Evolutionary conservation across 257 asterid species (phyloP).

Genomic region (Lithospermum erythrorhizon): DNA sequence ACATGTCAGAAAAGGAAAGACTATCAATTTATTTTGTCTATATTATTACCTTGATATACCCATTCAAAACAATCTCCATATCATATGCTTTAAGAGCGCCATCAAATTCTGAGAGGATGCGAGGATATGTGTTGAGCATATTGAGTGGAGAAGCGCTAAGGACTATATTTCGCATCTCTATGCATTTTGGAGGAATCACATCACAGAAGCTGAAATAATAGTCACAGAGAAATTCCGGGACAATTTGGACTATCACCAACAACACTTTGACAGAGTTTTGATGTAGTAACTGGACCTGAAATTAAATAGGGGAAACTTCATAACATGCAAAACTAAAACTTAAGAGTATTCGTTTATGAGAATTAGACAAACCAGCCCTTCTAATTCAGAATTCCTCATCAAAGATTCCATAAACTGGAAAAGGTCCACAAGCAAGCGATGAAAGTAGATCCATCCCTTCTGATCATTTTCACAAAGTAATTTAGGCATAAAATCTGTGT

Average conservation of each 20-base stretch:
- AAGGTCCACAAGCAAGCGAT: constrained; percentile 72
- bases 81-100: constrained; percentile 76
- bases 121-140: too few species aligned
- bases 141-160: constrained; percentile 98
- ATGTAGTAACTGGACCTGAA: constrained; percentile 71
- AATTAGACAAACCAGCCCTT: constrained; percentile 55
- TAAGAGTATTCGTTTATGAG: background rate
- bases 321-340: constrained; percentile 11
- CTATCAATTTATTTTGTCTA: too few species aligned
- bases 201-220: constrained; percentile 99
- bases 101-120: constrained; percentile 91
- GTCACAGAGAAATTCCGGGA: constrained; percentile 95
- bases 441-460: constrained; percentile 94
- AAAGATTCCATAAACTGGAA: constrained; percentile 97
- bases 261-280: constrained; percentile 86
- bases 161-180: constrained; percentile 88
- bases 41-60: constrained; percentile 76
- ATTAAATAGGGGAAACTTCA: background rate
- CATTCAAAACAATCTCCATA: constrained; percentile 76
- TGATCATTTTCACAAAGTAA: constrained; percentile 74
- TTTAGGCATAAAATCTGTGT: constrained; percentile 94
- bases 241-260: constrained; percentile 94
- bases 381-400: constrained; percentile 85
- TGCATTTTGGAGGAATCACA: constrained; percentile 95
- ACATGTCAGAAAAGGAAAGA: too few species aligned